A percentile compares a stretch with the other conserved stretches of the same genome.
phyloP scores from a whole-genome alignment of 2,329 filamentous ascomycete genomes.

The Xylariales sp. region DNA sequence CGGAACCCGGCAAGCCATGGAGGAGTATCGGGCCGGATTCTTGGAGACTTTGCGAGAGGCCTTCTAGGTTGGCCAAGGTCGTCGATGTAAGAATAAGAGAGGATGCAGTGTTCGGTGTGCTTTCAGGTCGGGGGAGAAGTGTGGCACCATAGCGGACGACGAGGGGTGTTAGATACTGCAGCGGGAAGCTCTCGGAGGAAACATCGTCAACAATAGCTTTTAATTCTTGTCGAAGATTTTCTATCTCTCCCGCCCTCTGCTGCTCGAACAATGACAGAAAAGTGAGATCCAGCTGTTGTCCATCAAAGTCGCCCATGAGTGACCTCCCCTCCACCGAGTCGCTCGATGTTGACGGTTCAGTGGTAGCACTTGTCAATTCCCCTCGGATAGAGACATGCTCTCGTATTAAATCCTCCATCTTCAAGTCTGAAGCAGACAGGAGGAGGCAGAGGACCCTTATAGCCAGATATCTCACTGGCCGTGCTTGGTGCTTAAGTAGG shows the following conservation, averaged over 20 bases:
- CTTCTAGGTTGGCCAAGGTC: conserved; percentile 66
- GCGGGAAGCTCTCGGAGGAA: conserved; percentile 16
- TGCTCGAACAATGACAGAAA: conserved; percentile 63
- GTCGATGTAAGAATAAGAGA: conserved; percentile 67
- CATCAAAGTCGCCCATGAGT: conserved; percentile 69
- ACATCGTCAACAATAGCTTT: conserved; percentile 17
- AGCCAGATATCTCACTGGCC: conserved; percentile 71
- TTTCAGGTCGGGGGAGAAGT: conserved; percentile 61
- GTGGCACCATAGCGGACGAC: conserved; percentile 63
- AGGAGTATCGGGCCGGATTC: conserved; percentile 70
- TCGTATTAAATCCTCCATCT: conserved; percentile 66
- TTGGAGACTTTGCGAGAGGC: conserved; percentile 64
- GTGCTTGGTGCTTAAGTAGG: conserved; percentile 58
- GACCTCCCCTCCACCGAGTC: conserved; percentile 1
- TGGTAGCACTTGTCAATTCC: conserved; percentile 15
- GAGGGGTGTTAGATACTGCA: conserved; percentile 49
- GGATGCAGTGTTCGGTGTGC: conserved; percentile 40
- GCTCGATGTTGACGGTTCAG: not conserved
- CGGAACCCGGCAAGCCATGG: conserved; percentile 77
- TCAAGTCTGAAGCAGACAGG: conserved; percentile 74
- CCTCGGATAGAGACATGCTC: conserved; percentile 55
- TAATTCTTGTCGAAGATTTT: conserved; percentile 35
- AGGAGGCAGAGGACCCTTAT: conserved; percentile 77
- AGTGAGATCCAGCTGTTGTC: conserved; percentile 68
- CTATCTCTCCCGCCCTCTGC: conserved; percentile 42